A percentile compares a stretch with the other conserved stretches of the same genome.
Evolutionary conservation across 169 alveolate species (phyloP).

Genomic region (Toxoplasma gondii): DNA sequence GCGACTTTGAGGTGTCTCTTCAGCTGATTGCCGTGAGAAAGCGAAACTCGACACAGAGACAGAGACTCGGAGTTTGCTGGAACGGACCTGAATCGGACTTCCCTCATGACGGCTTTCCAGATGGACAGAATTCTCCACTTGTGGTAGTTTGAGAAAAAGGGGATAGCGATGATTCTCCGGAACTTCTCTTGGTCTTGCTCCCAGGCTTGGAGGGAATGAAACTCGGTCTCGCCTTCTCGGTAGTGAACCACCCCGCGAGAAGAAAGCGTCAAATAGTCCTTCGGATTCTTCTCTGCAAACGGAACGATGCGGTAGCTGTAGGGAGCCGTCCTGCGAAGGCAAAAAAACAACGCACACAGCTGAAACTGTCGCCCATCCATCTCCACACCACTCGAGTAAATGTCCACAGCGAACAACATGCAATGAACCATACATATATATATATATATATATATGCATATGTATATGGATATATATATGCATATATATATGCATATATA

Average conservation of each 20-base stretch:
- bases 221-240: slow-evolving; percentile 50
- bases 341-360: neutral
- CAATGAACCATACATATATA: too few relatives aligned
- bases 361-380: neutral
- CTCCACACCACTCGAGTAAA: too few relatives aligned
- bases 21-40: too few relatives aligned
- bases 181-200: slow-evolving; percentile 84
- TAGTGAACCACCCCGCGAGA: slow-evolving; percentile 71
- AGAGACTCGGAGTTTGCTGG: too few relatives aligned
- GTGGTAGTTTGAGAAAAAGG: slow-evolving; percentile 79
- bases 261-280: slow-evolving; percentile 74
- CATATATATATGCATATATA: too few relatives aligned
- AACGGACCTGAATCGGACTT: slow-evolving; percentile 27
- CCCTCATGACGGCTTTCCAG: slow-evolving; percentile 83
- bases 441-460: too few relatives aligned
- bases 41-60: too few relatives aligned
- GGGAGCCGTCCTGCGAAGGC: slow-evolving; percentile 44
- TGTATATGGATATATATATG: neutral
- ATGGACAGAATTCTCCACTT: slow-evolving; percentile 87
- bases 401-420: too few relatives aligned
- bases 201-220: slow-evolving; percentile 84
- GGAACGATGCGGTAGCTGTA: slow-evolving; percentile 73
- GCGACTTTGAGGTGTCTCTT: too few relatives aligned
- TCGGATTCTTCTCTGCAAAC: slow-evolving; percentile 66
- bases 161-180: slow-evolving; percentile 74